phyloP scores from a whole-genome alignment of 805 yeast genomes.

The Candida dendrica region DNA sequence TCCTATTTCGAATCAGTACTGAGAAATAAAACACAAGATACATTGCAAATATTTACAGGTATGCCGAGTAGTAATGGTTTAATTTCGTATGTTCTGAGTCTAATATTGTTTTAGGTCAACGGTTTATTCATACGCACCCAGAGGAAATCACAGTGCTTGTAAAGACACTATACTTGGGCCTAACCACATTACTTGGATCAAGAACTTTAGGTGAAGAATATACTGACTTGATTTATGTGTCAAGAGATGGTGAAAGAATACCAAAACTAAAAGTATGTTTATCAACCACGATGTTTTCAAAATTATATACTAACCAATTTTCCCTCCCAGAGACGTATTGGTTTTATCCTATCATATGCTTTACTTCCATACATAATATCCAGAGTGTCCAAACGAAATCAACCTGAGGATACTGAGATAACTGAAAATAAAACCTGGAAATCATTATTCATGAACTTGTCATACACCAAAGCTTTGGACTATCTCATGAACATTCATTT shows the following conservation, averaged over 20 bases:
- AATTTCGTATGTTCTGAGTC: not conserved
- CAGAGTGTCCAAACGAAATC: conserved; percentile 13
- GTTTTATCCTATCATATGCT: conserved; percentile 55
- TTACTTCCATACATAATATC: conserved; percentile 52
- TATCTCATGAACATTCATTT: conserved; percentile 60
- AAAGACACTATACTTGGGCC: conserved; percentile 54
- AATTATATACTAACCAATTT: not conserved
- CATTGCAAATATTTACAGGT: conserved; percentile 41
- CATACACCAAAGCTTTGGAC: conserved; percentile 43
- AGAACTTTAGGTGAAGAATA: conserved; percentile 93
- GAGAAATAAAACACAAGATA: conserved; percentile 47
- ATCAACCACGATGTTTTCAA: not conserved
- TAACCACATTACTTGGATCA: conserved; percentile 71
- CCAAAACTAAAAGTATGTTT: conserved; percentile 27
- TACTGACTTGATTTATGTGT: conserved; percentile 69
- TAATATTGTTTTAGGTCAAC: conserved; percentile 34
- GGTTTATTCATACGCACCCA: conserved; percentile 58
- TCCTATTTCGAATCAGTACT: conserved; percentile 56
- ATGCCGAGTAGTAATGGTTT: not conserved
- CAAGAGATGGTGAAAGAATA: conserved; percentile 40
- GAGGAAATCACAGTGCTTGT: conserved; percentile 53
- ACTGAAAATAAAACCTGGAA: conserved; percentile 9
- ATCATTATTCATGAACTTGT: conserved; percentile 14
- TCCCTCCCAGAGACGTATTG: conserved; percentile 34
- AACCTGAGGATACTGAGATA: conserved; percentile 9